Conservation (phyloP, 2,329 filamentous ascomycete genomes). For the Calonectria leucothoes region DNA sequence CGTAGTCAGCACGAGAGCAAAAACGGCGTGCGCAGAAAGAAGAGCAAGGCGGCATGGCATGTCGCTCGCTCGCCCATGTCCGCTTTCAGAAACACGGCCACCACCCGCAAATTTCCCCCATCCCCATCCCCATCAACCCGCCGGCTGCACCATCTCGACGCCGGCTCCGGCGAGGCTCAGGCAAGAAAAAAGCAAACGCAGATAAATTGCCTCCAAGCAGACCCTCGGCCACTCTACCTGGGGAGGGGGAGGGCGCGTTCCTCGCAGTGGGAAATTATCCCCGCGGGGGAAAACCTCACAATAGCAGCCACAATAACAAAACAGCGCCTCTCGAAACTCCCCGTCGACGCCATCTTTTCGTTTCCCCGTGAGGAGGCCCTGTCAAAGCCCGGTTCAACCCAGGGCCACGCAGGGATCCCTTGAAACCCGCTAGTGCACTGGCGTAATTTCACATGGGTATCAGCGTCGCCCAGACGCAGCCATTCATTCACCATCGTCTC, state of each 20-base stretch:
- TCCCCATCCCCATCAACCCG: not conserved
- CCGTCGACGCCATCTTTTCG: conserved; percentile 10
- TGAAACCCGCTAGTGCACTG: conserved; percentile 66
- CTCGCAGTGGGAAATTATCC: not conserved
- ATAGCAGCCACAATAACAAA: not conserved
- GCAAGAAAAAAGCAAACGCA: conserved; percentile 2
- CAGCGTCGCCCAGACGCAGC: conserved; percentile 49
- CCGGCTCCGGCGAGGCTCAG: not conserved
- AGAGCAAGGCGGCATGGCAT: not conserved
- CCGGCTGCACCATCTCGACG: conserved; percentile 14
- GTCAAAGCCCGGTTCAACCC: conserved; percentile 7
- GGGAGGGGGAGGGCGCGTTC: too few relatives aligned
- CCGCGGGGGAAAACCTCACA: not conserved
- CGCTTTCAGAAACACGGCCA: conserved; percentile 10
- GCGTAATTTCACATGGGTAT: conserved; percentile 62
- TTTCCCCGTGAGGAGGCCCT: conserved; percentile 9
- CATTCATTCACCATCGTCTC: conserved; percentile 8
- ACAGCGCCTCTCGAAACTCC: conserved; percentile 1
- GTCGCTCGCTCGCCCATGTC: not conserved
- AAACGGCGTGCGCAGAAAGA: not conserved
- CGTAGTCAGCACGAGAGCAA: not conserved
- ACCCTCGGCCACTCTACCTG: not conserved
- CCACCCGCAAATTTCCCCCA: conserved; percentile 11
- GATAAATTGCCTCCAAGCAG: not conserved
- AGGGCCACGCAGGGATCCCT: conserved; percentile 48